A percentile compares a stretch with the other conserved stretches of the same genome.
Evolutionary conservation across 106 monocot genomes (phyloP).

Genomic region (Iris macrosiphon): DNA sequence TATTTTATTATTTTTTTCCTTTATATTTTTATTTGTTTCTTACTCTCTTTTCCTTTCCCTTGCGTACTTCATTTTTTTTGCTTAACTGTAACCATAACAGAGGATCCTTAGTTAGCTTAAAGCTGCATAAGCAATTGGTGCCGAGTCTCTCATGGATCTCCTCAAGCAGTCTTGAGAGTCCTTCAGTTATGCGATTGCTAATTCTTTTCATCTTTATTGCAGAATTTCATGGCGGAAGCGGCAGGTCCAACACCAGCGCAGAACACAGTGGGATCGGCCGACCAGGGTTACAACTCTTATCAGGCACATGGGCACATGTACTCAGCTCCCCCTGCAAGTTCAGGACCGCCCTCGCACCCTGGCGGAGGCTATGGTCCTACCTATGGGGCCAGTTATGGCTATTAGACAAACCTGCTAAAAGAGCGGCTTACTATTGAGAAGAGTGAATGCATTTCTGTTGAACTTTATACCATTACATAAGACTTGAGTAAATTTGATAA

Average conservation of each 20-base stretch:
- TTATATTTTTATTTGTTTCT: too few relatives aligned
- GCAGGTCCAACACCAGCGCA: slow-evolving; percentile 21
- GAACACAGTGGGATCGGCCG: slow-evolving; percentile 13
- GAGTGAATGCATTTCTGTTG: too few relatives aligned
- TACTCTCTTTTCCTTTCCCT: too few relatives aligned
- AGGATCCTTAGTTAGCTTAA: too few relatives aligned
- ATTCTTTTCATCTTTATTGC: too few relatives aligned
- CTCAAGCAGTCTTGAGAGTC: neutral
- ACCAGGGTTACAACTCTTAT: slow-evolving; percentile 30
- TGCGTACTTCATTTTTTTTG: too few relatives aligned
- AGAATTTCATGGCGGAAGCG: slow-evolving; percentile 56
- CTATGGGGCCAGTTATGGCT: slow-evolving; percentile 31
- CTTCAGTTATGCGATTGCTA: neutral
- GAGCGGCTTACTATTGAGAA: too few relatives aligned
- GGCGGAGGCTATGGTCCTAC: slow-evolving; percentile 30
- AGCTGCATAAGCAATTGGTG: too few relatives aligned
- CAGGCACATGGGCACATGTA: slow-evolving; percentile 23
- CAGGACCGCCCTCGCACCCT: slow-evolving; percentile 4
- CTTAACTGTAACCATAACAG: too few relatives aligned
- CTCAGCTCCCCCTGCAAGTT: slow-evolving; percentile 9
- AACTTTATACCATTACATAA: too few relatives aligned
- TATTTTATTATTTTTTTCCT: too few relatives aligned
- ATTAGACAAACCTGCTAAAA: slow-evolving; percentile 17
- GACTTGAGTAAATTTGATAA: too few relatives aligned
- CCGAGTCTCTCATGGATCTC: neutral